These are phyloP conservation scores for Poronia punctata DNA, from an alignment of 495 filamentous ascomycete species.

Conservation along the genomic window DNA sequence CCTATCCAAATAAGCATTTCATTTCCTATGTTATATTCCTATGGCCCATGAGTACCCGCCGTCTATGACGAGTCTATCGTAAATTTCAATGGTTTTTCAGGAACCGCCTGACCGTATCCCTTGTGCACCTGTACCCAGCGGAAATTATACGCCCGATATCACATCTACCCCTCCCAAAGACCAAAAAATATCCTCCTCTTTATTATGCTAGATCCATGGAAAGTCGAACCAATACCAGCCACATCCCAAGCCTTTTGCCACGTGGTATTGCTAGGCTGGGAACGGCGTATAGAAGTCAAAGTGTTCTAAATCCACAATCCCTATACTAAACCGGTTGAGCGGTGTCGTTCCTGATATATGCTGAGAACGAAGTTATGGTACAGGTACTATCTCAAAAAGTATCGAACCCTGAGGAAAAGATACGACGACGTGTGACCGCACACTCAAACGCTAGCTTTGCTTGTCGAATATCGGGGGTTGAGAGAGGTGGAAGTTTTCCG, in stretches of 20 bases:
- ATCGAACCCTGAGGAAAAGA: constrained; percentile 77
- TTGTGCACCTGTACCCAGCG: background rate
- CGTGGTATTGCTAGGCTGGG: too few species aligned
- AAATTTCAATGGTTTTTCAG: background rate
- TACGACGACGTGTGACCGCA: constrained; percentile 47
- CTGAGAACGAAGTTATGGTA: constrained; percentile 8
- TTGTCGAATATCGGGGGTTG: background rate
- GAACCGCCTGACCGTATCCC: background rate
- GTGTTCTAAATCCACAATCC: too few species aligned
- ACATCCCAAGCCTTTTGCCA: too few species aligned
- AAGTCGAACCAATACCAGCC: too few species aligned
- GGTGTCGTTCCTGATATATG: background rate
- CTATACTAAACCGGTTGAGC: too few species aligned
- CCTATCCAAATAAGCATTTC: background rate
- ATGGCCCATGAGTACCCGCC: too few species aligned
- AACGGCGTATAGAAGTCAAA: too few species aligned
- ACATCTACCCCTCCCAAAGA: background rate
- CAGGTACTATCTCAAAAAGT: constrained; percentile 93
- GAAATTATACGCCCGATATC: background rate
- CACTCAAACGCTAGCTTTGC: background rate
- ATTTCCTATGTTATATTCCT: constrained; percentile 4
- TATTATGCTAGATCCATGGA: too few species aligned
- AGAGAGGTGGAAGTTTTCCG: background rate
- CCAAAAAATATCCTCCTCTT: too few species aligned
- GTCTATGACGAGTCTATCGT: constrained; percentile 2